Percentiles rank a stretch among this genome's conserved stretches.
Evolutionary conservation across 371 early-diverging fungal genomes (phyloP).

Genomic region (Gilbertella persicaria): DNA sequence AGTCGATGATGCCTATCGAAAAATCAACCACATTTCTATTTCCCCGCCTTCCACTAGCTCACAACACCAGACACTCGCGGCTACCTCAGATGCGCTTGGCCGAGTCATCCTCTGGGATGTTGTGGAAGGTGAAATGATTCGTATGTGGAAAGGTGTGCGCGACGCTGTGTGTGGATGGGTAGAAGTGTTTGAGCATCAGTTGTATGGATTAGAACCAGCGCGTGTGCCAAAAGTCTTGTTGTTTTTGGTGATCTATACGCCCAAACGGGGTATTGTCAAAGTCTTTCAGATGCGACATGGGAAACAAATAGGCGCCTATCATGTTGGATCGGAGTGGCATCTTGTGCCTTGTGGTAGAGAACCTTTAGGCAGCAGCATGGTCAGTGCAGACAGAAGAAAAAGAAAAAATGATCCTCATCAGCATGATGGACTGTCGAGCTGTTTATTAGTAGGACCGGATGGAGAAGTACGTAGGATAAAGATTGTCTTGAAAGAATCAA

Average conservation of each 20-base stretch:
- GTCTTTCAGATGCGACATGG: conserved; percentile 66
- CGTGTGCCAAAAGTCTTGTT: conserved; percentile 28
- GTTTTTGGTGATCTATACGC: conserved; percentile 63
- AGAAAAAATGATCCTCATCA: conserved; percentile 25
- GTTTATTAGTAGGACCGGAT: conserved; percentile 57
- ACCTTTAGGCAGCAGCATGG: conserved; percentile 44
- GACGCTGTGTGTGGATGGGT: conserved; percentile 71
- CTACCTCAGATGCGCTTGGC: conserved; percentile 61
- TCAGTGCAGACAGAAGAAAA: conserved; percentile 32
- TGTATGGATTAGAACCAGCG: conserved; percentile 4
- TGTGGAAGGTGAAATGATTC: conserved; percentile 56
- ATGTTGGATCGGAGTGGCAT: conserved; percentile 62
- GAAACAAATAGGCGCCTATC: conserved; percentile 58
- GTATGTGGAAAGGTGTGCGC: conserved; percentile 72
- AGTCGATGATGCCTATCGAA: conserved; percentile 47
- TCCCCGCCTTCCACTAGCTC: conserved; percentile 51
- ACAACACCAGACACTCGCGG: conserved; percentile 54
- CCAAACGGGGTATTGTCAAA: conserved; percentile 57
- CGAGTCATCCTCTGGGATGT: conserved; percentile 67
- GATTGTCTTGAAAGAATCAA: conserved; percentile 26
- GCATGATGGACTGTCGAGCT: conserved; percentile 44
- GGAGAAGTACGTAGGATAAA: conserved; percentile 54
- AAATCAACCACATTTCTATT: conserved; percentile 51
- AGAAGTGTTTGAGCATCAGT: conserved; percentile 37
- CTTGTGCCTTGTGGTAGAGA: conserved; percentile 46